These are phyloP conservation scores for Monilinia polystroma DNA, from an alignment of 2,329 filamentous ascomycete genomes.

Conservation along the genomic window DNA sequence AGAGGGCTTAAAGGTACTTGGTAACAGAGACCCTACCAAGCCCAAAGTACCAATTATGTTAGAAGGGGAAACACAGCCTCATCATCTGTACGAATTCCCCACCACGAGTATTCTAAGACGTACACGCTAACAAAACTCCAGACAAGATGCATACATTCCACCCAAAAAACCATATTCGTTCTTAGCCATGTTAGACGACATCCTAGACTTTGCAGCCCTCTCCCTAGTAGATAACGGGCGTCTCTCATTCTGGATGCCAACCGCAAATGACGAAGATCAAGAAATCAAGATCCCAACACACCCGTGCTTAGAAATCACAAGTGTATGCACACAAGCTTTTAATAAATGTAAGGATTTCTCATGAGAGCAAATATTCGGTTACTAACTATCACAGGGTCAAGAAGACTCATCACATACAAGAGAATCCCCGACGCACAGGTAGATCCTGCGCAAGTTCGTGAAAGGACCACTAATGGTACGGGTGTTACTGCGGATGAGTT, in stretches of 20 bases:
- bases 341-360: conserved; percentile 68
- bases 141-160: conserved; percentile 69
- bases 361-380: background rate
- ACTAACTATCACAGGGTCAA: conserved; percentile 63
- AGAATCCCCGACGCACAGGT: conserved; percentile 63
- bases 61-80: conserved; percentile 58
- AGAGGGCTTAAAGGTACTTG: conserved; percentile 86
- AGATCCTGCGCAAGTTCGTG: conserved; percentile 36
- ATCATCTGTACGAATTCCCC: conserved; percentile 58
- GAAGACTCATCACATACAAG: conserved; percentile 82
- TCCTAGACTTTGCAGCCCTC: conserved; percentile 75
- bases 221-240: conserved; percentile 77
- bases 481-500: conserved; percentile 62
- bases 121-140: conserved; percentile 34
- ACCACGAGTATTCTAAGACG: background rate
- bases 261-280: conserved; percentile 73
- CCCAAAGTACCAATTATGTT: conserved; percentile 58
- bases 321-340: conserved; percentile 80
- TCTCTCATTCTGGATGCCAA: conserved; percentile 96
- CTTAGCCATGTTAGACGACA: conserved; percentile 82
- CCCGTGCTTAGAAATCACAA: conserved; percentile 69
- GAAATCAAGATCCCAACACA: conserved; percentile 77
- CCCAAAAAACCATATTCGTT: conserved; percentile 94
- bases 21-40: conserved; percentile 66
- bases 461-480: conserved; percentile 41